Evolutionary conservation across 2,329 filamentous ascomycete genomes (phyloP).

Genomic region (Sordariomycetes sp.): DNA sequence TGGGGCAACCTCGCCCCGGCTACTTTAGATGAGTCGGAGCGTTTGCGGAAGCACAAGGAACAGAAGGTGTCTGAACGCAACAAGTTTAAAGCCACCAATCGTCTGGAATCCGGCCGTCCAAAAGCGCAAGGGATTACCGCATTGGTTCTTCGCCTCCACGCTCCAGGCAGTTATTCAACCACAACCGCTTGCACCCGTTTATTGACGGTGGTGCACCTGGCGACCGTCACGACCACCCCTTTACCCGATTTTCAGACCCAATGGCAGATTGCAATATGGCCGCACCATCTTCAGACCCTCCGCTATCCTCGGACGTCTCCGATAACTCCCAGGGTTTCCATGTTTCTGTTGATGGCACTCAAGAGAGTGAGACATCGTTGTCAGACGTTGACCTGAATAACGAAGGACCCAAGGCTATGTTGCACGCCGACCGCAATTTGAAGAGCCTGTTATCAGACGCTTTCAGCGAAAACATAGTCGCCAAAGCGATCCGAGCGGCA

Average conservation of each 20-base stretch:
- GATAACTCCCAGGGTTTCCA: background rate
- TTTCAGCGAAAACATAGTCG: slow-evolving; percentile 7
- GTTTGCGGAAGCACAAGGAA: background rate
- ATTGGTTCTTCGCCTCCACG: background rate
- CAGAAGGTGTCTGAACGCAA: background rate
- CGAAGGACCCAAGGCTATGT: background rate
- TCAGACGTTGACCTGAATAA: background rate
- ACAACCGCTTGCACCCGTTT: background rate
- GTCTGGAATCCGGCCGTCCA: background rate
- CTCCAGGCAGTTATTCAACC: background rate
- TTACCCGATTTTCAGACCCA: background rate
- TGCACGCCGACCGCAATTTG: background rate
- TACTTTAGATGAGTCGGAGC: background rate
- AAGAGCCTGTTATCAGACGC: background rate
- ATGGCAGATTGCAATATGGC: background rate
- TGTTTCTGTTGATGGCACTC: background rate
- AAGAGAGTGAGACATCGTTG: background rate
- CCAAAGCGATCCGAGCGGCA: slow-evolving; percentile 8
- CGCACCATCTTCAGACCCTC: background rate
- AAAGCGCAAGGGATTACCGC: background rate
- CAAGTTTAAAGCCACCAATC: background rate
- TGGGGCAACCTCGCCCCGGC: background rate
- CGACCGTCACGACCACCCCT: background rate
- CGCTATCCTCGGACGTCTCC: background rate
- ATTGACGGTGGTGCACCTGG: background rate